phyloP scores from a whole-genome alignment of 2,329 filamentous ascomycete genomes.

The Rhynchosporium graminicola region DNA sequence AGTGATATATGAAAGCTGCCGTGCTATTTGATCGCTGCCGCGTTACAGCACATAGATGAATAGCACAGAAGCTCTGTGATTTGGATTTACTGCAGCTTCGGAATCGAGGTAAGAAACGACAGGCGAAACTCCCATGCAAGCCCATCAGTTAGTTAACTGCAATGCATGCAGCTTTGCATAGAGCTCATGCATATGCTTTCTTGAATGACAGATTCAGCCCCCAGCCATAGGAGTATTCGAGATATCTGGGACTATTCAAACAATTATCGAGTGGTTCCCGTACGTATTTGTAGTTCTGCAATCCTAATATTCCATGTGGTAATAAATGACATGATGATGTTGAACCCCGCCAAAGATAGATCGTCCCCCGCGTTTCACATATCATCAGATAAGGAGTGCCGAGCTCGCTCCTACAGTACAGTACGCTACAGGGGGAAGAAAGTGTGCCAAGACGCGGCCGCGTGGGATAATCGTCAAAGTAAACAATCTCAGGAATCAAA shows the following conservation, averaged over 20 bases:
- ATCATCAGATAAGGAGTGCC: conserved; percentile 8
- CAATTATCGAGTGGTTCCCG: too few relatives aligned
- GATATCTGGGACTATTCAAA: not conserved
- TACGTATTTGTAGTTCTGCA: too few relatives aligned
- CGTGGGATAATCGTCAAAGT: conserved; percentile 15
- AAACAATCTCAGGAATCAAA: not conserved
- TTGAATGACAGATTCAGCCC: conserved; percentile 13
- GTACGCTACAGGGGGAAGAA: conserved; percentile 6
- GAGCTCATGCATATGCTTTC: conserved; percentile 13
- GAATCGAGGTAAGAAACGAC: conserved; percentile 16
- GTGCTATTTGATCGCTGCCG: not conserved
- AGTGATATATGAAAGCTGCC: not conserved
- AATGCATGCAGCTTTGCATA: conserved; percentile 20
- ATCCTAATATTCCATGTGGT: too few relatives aligned
- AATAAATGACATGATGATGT: not conserved
- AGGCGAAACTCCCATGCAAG: conserved; percentile 7
- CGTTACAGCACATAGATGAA: not conserved
- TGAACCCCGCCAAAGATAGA: conserved; percentile 5
- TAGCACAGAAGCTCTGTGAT: not conserved
- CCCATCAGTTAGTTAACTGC: conserved; percentile 12
- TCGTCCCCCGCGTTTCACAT: conserved; percentile 12
- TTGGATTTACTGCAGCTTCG: not conserved
- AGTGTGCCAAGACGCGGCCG: conserved; percentile 20
- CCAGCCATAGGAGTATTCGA: conserved; percentile 3
- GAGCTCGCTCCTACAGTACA: not conserved